A percentile compares a stretch with the other conserved stretches of the same genome.
Conservation (phyloP, 805 yeast genomes). For the Candida ulmi region DNA sequence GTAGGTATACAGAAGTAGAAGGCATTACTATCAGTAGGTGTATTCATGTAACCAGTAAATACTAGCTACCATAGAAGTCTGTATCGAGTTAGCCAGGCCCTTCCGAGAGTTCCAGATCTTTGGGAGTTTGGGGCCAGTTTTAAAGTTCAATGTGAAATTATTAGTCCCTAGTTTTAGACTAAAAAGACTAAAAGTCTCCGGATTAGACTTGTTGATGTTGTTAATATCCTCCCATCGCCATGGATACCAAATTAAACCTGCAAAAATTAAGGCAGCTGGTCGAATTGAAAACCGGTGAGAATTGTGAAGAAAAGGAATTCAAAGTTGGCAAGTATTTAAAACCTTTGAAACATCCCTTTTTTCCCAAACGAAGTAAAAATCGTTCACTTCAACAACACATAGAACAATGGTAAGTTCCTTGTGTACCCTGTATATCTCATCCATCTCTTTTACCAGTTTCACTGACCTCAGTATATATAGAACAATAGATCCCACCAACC, state of each 20-base stretch:
- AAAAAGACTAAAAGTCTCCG: too few relatives aligned
- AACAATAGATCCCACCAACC: constrained; percentile 17
- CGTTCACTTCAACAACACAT: neutral
- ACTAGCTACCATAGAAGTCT: too few relatives aligned
- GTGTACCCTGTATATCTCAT: neutral
- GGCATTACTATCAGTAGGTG: too few relatives aligned
- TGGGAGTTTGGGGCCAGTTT: too few relatives aligned
- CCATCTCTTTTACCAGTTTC: constrained; percentile 3
- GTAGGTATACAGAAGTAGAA: too few relatives aligned
- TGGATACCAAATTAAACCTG: constrained; percentile 1
- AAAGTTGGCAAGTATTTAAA: neutral
- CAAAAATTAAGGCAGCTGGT: constrained; percentile 1
- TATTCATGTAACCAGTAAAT: too few relatives aligned
- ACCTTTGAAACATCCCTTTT: neutral
- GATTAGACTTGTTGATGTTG: neutral
- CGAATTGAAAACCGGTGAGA: neutral
- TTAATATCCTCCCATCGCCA: neutral
- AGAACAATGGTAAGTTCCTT: neutral
- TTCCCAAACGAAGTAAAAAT: neutral
- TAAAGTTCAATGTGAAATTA: too few relatives aligned
- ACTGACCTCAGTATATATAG: too few relatives aligned
- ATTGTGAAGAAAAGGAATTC: neutral
- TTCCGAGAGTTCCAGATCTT: too few relatives aligned
- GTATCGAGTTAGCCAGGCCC: too few relatives aligned
- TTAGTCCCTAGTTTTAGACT: too few relatives aligned